phyloP scores from a whole-genome alignment of 192 early-diverging fungal genomes.

The Powellomyces hirtus region DNA sequence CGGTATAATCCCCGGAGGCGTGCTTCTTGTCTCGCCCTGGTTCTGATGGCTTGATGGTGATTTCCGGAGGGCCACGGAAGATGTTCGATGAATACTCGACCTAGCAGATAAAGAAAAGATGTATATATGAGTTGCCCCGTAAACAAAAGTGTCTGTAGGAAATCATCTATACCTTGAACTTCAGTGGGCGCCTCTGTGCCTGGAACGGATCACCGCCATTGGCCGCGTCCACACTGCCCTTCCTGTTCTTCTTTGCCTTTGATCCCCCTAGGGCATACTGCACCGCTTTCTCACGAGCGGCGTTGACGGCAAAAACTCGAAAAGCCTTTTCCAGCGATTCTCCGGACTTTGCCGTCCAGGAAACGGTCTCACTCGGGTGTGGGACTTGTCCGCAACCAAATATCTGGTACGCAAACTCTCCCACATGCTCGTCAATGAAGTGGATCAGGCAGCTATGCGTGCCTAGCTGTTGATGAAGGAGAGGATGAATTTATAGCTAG shows the following conservation, averaged over 20 bases:
- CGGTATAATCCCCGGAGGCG: slow-evolving; percentile 39
- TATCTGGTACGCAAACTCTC: slow-evolving; percentile 53
- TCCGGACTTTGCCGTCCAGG: slow-evolving; percentile 42
- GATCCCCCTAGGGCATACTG: slow-evolving; percentile 20
- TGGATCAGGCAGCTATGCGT: slow-evolving; percentile 45
- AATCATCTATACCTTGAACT: slow-evolving; percentile 40
- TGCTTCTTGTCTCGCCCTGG: slow-evolving; percentile 33
- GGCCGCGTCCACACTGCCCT: background rate
- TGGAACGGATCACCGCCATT: background rate
- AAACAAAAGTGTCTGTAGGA: too few relatives aligned
- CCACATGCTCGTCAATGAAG: slow-evolving; percentile 41
- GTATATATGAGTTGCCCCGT: too few relatives aligned
- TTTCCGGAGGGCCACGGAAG: slow-evolving; percentile 47
- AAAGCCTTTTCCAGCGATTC: slow-evolving; percentile 46
- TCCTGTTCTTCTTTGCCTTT: background rate
- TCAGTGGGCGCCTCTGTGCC: slow-evolving; percentile 22
- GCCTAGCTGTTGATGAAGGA: slow-evolving; percentile 25
- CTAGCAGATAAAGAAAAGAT: slow-evolving; percentile 34
- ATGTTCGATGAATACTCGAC: slow-evolving; percentile 50
- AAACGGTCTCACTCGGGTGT: slow-evolving; percentile 26
- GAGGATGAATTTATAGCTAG: too few relatives aligned
- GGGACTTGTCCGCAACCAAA: slow-evolving; percentile 35
- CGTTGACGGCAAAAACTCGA: slow-evolving; percentile 37
- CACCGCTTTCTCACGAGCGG: slow-evolving; percentile 45
- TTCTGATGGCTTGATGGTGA: slow-evolving; percentile 35